A percentile compares a stretch with the other conserved stretches of the same genome.
These are phyloP conservation scores for Hanseniaspora clermontiae DNA, from an alignment of 805 yeast genomes.

Conservation along the genomic window DNA sequence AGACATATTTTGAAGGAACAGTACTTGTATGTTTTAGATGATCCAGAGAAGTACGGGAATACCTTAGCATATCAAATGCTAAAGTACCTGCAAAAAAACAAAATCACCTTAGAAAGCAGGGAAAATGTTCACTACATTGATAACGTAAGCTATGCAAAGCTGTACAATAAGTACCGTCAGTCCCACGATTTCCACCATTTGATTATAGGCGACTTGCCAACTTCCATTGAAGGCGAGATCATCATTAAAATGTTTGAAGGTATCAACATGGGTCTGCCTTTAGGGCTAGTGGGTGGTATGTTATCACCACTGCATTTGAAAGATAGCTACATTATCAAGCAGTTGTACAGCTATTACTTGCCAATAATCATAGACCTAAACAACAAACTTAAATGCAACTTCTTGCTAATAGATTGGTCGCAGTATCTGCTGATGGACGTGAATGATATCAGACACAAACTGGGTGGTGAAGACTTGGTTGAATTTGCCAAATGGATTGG, in stretches of 20 bases:
- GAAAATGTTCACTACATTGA: slow-evolving; percentile 78
- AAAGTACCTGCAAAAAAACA: slow-evolving; percentile 71
- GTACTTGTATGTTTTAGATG: slow-evolving; percentile 45
- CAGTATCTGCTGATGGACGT: slow-evolving; percentile 59
- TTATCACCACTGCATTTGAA: slow-evolving; percentile 74
- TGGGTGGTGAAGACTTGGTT: slow-evolving; percentile 32
- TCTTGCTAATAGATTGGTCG: slow-evolving; percentile 83
- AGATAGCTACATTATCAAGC: slow-evolving; percentile 49
- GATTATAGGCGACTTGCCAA: slow-evolving; percentile 66
- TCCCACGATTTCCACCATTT: slow-evolving; percentile 97
- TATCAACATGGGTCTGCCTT: slow-evolving; percentile 83
- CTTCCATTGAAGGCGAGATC: slow-evolving; percentile 90
- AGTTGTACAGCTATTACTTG: slow-evolving; percentile 44
- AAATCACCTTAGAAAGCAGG: slow-evolving; percentile 87
- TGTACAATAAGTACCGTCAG: slow-evolving; percentile 88
- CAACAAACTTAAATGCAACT: slow-evolving; percentile 56
- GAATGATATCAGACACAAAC: slow-evolving; percentile 52
- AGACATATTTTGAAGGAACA: slow-evolving; percentile 59
- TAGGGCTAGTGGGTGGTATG: slow-evolving; percentile 88
- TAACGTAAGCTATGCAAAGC: slow-evolving; percentile 80
- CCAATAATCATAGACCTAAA: slow-evolving; percentile 55
- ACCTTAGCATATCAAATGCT: slow-evolving; percentile 72
- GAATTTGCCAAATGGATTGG: slow-evolving; percentile 32
- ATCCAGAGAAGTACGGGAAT: slow-evolving; percentile 31
- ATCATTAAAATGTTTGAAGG: slow-evolving; percentile 87